Evolutionary conservation across 495 filamentous ascomycete species (phyloP), one percentile per base, ranked within the genome.

Genomic region (Darksidea phi): DNA sequence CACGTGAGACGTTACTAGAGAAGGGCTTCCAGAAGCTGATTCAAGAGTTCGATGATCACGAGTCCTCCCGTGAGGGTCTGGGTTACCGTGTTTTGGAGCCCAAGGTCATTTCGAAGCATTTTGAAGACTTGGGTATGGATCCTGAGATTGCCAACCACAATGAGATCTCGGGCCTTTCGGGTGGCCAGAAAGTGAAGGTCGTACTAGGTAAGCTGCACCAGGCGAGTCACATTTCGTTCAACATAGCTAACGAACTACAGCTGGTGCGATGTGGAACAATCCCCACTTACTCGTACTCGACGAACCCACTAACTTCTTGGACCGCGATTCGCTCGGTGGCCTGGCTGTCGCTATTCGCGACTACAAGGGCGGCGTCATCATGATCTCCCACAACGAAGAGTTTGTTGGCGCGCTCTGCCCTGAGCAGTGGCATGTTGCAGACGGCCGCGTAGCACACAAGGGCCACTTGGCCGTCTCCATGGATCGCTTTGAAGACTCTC

Each of bases 151-250:
- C 94, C 60, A 95, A 95, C 76, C 95, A 98, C 83, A 98, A 96
- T 74, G 85, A 96, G 74, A 98, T 98, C 70, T 92, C 91, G 47
- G 95, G 94, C 71, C 80, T 98, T 4, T 97, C 92, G 5, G 94
- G 94, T 76, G 94, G 94, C n/a, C 94, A 98, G 73, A 98, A 98
- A 77, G 94, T 98, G 76, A 98, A 98, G 82, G 94, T 98, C 45
- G 94, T 98, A 48, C 84, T 98, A 47, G 93, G 94, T n/a, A 59
- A 53, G 61, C 54, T 2, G n/a, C n/a, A n/a, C 24, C 42, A 11
- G 23, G 42, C 17, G 1, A 8, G 48, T 5, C 11, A 23, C 41
- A 21, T 38, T 18, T 55, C 8, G 91, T 89, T 66, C 90, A 90
- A 36, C 23, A 7, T n/a, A 25, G 49, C 23, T 48, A 23, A 49